Evolutionary conservation across 495 filamentous ascomycete species (phyloP).

Genomic region (Xanthoparmelia taractica): DNA sequence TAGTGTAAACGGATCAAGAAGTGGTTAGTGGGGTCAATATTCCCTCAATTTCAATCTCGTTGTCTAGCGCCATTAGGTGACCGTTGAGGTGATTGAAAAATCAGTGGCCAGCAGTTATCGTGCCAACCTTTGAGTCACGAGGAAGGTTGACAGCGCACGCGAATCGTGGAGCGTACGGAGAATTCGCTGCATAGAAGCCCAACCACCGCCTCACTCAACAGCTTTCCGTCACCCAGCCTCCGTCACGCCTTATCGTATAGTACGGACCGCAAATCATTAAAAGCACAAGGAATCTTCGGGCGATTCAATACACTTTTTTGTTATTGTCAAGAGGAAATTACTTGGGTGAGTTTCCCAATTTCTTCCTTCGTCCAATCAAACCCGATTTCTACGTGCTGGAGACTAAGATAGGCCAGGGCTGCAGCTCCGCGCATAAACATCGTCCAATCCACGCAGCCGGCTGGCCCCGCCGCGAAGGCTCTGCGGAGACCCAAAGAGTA

Average conservation of each 20-base stretch:
- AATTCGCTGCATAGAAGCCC: slow-evolving; percentile 28
- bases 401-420: slow-evolving; percentile 25
- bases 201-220: slow-evolving; percentile 23
- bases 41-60: slow-evolving; percentile 7
- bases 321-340: slow-evolving; percentile 10
- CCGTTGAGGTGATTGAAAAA: background rate
- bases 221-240: slow-evolving; percentile 2
- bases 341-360: slow-evolving; percentile 15
- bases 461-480: slow-evolving; percentile 17
- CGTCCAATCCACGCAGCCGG: slow-evolving; percentile 26
- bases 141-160: slow-evolving; percentile 27
- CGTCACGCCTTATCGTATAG: slow-evolving; percentile 7
- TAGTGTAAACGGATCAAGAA: slow-evolving; percentile 3
- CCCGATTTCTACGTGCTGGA: slow-evolving; percentile 18
- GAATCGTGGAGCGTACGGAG: slow-evolving; percentile 13
- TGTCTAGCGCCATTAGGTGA: slow-evolving; percentile 12
- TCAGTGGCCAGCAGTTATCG: slow-evolving; percentile 12
- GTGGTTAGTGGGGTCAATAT: slow-evolving; percentile 10
- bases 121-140: slow-evolving; percentile 9
- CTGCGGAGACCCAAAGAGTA: slow-evolving; percentile 14
- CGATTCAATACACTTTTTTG: slow-evolving; percentile 8
- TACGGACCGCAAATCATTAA: slow-evolving; percentile 10
- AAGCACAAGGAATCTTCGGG: slow-evolving; percentile 9
- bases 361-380: slow-evolving; percentile 18
- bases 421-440: slow-evolving; percentile 25